Evolutionary conservation across 768 basidiomycete genomes (phyloP).

Genomic region (Punctularia strigosozonata): DNA sequence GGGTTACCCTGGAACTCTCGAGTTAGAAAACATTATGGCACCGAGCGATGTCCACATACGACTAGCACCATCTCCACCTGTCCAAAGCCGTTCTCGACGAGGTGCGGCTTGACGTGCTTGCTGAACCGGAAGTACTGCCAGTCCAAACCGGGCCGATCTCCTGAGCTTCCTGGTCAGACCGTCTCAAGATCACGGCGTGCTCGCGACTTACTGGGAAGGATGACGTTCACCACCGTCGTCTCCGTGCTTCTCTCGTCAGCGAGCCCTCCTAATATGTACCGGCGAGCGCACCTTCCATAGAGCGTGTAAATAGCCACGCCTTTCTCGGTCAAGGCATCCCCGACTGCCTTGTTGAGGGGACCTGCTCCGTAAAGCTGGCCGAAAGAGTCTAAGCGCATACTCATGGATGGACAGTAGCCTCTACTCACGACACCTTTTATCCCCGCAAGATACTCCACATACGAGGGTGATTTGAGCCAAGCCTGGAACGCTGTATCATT

Average conservation of each 20-base stretch:
- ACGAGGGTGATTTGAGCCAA: slow-evolving; percentile 10
- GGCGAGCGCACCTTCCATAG: too few relatives aligned
- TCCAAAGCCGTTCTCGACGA: not conserved
- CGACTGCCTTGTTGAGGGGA: slow-evolving; percentile 13
- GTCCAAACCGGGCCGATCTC: slow-evolving; percentile 7
- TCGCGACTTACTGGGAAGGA: too few relatives aligned
- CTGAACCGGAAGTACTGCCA: slow-evolving; percentile 2
- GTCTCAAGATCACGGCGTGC: too few relatives aligned
- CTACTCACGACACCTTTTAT: slow-evolving; percentile 12
- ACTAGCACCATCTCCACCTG: not conserved
- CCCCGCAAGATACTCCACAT: slow-evolving; percentile 11
- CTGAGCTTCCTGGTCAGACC: too few relatives aligned
- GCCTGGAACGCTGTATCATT: slow-evolving; percentile 5
- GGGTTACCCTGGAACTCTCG: too few relatives aligned
- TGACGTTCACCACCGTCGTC: too few relatives aligned
- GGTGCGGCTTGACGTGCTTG: not conserved
- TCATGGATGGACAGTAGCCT: not conserved
- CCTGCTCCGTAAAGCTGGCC: slow-evolving; percentile 17
- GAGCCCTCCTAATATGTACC: too few relatives aligned
- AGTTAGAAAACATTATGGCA: too few relatives aligned
- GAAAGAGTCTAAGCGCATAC: not conserved
- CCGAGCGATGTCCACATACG: too few relatives aligned
- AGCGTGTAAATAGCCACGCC: slow-evolving; percentile 10
- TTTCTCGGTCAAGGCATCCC: slow-evolving; percentile 11
- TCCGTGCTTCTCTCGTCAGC: too few relatives aligned